Evolutionary conservation across 2,329 filamentous ascomycete genomes (phyloP), one percentile per base, ranked within the genome.

Genomic region (Talaromyces sp.): DNA sequence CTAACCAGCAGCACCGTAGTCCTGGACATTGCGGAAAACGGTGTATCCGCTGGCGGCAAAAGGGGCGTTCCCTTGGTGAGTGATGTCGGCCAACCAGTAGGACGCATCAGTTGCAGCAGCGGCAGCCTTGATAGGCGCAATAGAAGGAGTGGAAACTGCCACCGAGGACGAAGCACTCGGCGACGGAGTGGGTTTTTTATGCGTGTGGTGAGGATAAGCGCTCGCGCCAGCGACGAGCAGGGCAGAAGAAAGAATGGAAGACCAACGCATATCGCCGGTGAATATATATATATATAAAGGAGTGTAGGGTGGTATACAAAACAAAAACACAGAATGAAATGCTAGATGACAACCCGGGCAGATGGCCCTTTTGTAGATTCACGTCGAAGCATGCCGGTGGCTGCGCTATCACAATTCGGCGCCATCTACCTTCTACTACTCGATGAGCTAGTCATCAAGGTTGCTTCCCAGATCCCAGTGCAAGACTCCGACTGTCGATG

Each of bases 31-130:
- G 11, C 64, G 64, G 63, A 66, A 66, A 33, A 66, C 64, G 21
- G 56, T 40, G 46, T 64, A 64, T 46, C 62, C 58, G 33, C 54
- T 61, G n/a, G 9, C 40, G 31, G 62, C 62, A 48, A 55, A 62
- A 44, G 63, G 63, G 21, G 69, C 68, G 46, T 64, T 62, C 1
- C 74, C 75, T 62, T 75, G 72, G 35, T 75, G 73, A 31, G 63
- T 60, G 37, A 76, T 76, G 61, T 70, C 67, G 12, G 68, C 70
- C 25, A 72, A 62, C 70, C 75, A 77, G 66, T 76, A 77, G 1
- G 67, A 46, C 21, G 69, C 50, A 33, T 70, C 69, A 40, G 63
- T 55, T 28, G 60, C 58, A 39, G 59, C 37, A 12, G 23, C 52
- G 23, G 48, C 52, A 16, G 48, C 56, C n/a, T 21, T 52, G 8